phyloP scores from a whole-genome alignment of 2,329 filamentous ascomycete species.

The Botrytis cinerea region DNA sequence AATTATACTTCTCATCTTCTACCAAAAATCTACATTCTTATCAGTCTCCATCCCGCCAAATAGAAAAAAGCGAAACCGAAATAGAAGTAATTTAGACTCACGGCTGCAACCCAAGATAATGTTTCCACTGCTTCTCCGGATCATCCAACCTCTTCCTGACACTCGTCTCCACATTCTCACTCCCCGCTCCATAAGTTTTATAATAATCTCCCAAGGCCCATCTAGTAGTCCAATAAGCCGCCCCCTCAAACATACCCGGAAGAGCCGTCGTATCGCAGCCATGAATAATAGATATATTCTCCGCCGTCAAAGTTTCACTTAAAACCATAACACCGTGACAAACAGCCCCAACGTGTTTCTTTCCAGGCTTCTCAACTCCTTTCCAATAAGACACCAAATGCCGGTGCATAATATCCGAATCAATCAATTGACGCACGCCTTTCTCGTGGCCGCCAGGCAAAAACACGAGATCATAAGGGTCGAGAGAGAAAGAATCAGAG shows the following conservation, averaged over 20 bases:
- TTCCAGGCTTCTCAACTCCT: slow-evolving; percentile 47
- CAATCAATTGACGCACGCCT: slow-evolving; percentile 52
- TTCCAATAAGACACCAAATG: slow-evolving; percentile 52
- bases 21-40: slow-evolving; percentile 48
- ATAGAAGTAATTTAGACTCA: slow-evolving; percentile 40
- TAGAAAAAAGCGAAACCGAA: neutral
- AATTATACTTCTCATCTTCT: slow-evolving; percentile 52
- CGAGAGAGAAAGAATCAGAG: slow-evolving; percentile 47
- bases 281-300: slow-evolving; percentile 47
- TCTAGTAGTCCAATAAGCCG: slow-evolving; percentile 52
- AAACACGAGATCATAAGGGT: slow-evolving; percentile 51
- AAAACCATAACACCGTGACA: slow-evolving; percentile 57
- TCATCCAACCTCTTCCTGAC: slow-evolving; percentile 49
- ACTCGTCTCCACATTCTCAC: slow-evolving; percentile 50
- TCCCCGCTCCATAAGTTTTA: slow-evolving; percentile 56
- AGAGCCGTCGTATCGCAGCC: slow-evolving; percentile 52
- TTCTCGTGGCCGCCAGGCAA: slow-evolving; percentile 57
- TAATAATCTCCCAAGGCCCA: slow-evolving; percentile 56
- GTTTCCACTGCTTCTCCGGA: slow-evolving; percentile 48
- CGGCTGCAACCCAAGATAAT: slow-evolving; percentile 47
- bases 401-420: slow-evolving; percentile 49
- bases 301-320: slow-evolving; percentile 43
- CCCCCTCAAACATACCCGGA: slow-evolving; percentile 51
- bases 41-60: neutral
- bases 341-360: slow-evolving; percentile 51